A percentile compares a stretch with the other conserved stretches of the same genome.
phyloP scores from a whole-genome alignment of 257 asterid species.

The Fraxinus pennsylvanica region DNA sequence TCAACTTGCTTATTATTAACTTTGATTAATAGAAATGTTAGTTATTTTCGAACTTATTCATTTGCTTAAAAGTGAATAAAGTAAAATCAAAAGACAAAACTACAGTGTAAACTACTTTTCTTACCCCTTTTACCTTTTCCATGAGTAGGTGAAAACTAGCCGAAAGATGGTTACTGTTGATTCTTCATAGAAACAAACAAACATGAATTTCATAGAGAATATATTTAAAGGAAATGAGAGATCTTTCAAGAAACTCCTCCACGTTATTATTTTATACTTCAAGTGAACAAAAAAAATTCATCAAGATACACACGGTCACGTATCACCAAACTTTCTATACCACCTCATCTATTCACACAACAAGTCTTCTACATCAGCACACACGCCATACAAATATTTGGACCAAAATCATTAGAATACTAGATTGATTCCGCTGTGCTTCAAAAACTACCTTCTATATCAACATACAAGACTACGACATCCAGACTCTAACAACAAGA shows the following conservation, averaged over 20 bases:
- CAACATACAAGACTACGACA: slow-evolving; percentile 37
- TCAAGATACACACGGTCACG: background rate
- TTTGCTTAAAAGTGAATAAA: too few species aligned
- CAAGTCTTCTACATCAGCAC: slow-evolving; percentile 48
- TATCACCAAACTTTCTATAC: slow-evolving; percentile 30
- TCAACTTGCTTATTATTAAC: background rate
- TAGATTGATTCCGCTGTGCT: slow-evolving; percentile 30
- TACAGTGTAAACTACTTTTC: background rate
- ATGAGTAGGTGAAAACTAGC: background rate
- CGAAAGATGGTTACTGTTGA: background rate
- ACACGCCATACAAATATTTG: slow-evolving; percentile 39
- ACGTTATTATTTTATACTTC: background rate
- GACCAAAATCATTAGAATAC: slow-evolving; percentile 39
- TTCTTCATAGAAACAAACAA: background rate
- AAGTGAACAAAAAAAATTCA: background rate
- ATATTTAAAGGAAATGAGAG: background rate
- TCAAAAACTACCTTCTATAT: slow-evolving; percentile 51
- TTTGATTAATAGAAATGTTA: too few species aligned
- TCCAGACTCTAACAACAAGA: slow-evolving; percentile 45
- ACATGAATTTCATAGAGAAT: background rate
- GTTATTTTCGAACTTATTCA: too few species aligned
- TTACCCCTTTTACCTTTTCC: background rate
- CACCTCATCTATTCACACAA: slow-evolving; percentile 58
- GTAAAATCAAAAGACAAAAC: too few species aligned
- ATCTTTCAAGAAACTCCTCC: background rate